Percentiles rank a stretch among this genome's conserved stretches.
phyloP scores from a whole-genome alignment of 2,329 filamentous ascomycete species.

The Fusarium robinianum region DNA sequence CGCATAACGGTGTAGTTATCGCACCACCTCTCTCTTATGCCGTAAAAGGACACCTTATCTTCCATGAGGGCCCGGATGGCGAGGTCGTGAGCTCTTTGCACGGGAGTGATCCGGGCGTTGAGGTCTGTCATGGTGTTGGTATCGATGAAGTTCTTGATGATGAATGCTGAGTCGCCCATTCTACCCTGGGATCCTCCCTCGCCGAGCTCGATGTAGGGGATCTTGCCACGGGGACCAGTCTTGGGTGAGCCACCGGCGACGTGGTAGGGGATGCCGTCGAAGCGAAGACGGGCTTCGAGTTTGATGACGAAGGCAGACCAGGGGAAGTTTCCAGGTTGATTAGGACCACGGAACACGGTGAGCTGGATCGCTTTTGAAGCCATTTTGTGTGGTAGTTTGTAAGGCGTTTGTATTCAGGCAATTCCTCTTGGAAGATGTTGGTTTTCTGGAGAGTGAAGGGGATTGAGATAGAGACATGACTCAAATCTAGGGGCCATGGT shows the following conservation, averaged over 20 bases:
- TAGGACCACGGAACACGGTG: constrained; percentile 56
- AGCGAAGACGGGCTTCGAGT: constrained; percentile 63
- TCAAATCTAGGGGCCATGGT: no score
- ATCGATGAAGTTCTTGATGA: constrained; percentile 50
- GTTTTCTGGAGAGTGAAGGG: no score
- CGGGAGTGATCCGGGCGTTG: constrained; percentile 47
- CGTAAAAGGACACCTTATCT: constrained; percentile 63
- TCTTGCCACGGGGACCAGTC: constrained; percentile 59
- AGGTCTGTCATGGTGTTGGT: constrained; percentile 52
- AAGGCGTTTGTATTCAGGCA: no score
- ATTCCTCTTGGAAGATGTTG: no score
- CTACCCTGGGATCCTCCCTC: constrained; percentile 12
- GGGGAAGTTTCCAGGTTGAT: constrained; percentile 45
- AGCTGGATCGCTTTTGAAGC: constrained; percentile 7
- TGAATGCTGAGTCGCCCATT: constrained; percentile 60
- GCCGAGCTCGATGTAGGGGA: constrained; percentile 58
- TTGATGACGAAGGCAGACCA: constrained; percentile 68
- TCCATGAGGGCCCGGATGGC: constrained; percentile 60
- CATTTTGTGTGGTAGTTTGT: constrained; percentile 1
- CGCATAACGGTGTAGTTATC: constrained; percentile 65
- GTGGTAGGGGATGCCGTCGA: constrained; percentile 53
- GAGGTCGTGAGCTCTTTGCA: constrained; percentile 53
- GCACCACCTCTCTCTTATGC: constrained; percentile 60
- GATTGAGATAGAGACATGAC: no score
- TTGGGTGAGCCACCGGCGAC: constrained; percentile 49